These are phyloP conservation scores for Capsicum rhomboideum DNA, from an alignment of 257 asterid species.

Conservation along the genomic window DNA sequence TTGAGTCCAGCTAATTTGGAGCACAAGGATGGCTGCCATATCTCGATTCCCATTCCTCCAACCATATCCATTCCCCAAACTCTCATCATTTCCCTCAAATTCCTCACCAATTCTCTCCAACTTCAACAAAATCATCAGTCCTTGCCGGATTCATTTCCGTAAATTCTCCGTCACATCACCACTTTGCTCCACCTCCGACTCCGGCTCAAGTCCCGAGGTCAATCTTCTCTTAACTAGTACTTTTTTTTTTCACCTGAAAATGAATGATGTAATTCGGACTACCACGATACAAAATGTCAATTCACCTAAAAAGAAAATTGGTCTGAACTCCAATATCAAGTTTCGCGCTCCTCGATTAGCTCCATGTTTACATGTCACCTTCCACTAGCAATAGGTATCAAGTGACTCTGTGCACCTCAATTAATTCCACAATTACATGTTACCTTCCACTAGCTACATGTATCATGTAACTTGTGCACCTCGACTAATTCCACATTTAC, in stretches of 20 bases:
- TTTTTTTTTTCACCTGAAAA: background rate
- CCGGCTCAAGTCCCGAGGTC: constrained; percentile 29
- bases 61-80: constrained; percentile 30
- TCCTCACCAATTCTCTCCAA: constrained; percentile 12
- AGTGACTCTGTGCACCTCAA: too few species aligned
- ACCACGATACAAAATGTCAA: background rate
- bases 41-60: constrained; percentile 52
- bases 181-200: constrained; percentile 24
- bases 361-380: too few species aligned
- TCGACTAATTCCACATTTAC: too few species aligned
- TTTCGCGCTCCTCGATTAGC: too few species aligned
- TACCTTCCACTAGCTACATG: too few species aligned
- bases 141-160: constrained; percentile 26
- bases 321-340: too few species aligned
- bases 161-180: constrained; percentile 33
- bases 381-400: too few species aligned
- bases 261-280: background rate
- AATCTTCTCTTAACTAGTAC: background rate
- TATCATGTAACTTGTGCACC: too few species aligned
- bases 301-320: too few species aligned
- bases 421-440: too few species aligned
- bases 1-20: background rate
- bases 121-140: background rate
- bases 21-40: constrained; percentile 39
- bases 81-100: constrained; percentile 25